Percentiles rank a stretch among this genome's conserved stretches.
These are phyloP conservation scores for Tubosaeta sp. DNA, from an alignment of 768 basidiomycete genomes.

Conservation along the genomic window DNA sequence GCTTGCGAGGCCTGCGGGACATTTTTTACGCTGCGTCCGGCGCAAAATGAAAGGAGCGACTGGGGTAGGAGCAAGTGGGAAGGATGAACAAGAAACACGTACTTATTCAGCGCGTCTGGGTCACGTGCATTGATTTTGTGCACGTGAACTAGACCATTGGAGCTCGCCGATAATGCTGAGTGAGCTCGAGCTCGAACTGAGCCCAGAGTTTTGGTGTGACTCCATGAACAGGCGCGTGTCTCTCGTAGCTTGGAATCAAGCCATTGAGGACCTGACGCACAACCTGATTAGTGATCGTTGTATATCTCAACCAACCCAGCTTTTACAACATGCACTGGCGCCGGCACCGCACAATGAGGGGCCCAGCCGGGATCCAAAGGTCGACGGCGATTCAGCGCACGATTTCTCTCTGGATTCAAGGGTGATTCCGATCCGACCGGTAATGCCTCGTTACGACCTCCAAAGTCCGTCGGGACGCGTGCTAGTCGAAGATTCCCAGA, in stretches of 20 bases:
- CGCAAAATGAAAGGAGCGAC: conserved; percentile 23
- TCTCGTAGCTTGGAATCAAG: conserved; percentile 8
- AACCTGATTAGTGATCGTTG: conserved; percentile 35
- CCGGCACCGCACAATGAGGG: conserved; percentile 15
- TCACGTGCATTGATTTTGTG: conserved; percentile 31
- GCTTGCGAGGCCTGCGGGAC: conserved; percentile 15
- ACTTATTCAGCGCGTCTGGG: conserved; percentile 17
- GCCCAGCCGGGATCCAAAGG: conserved; percentile 11
- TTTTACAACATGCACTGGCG: conserved; percentile 45
- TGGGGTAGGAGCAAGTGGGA: conserved; percentile 9
- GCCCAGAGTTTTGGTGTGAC: background rate
- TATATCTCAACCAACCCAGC: conserved; percentile 53
- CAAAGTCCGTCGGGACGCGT: conserved; percentile 19
- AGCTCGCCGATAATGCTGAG: background rate
- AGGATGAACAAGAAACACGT: conserved; percentile 20
- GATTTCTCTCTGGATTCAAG: conserved; percentile 42
- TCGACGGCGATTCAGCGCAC: conserved; percentile 25
- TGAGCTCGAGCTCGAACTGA: background rate
- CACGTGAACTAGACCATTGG: background rate
- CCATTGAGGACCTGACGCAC: conserved; percentile 11
- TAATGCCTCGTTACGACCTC: conserved; percentile 49
- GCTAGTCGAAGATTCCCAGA: conserved; percentile 44
- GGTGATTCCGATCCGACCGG: conserved; percentile 30
- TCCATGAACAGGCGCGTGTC: conserved; percentile 42
- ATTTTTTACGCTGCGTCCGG: conserved; percentile 25